phyloP scores from a whole-genome alignment of 2,329 filamentous ascomycete genomes.

The Thielaviopsis punctulata region DNA sequence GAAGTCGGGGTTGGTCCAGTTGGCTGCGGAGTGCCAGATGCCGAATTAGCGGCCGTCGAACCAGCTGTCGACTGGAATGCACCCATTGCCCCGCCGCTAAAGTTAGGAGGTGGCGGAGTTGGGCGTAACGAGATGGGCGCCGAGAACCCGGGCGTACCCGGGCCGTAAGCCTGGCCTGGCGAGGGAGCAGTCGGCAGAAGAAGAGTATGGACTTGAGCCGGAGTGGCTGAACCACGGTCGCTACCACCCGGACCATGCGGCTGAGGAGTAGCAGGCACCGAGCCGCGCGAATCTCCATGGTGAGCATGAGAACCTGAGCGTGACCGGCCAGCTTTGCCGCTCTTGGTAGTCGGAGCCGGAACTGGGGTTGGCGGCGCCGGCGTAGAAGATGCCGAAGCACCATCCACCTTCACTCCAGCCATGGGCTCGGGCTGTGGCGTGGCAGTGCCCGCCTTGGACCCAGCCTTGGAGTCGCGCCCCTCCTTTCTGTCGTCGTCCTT shows the following conservation, averaged over 20 bases:
- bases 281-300: conserved; percentile 25
- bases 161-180: conserved; percentile 22
- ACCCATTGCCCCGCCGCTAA: not conserved
- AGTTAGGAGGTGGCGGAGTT: conserved; percentile 6
- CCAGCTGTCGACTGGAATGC: not conserved
- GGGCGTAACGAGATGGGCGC: not conserved
- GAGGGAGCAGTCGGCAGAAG: conserved; percentile 4
- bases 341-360: conserved; percentile 23
- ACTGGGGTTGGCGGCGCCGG: conserved; percentile 25
- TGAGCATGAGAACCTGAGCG: conserved; percentile 37
- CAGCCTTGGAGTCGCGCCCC: conserved; percentile 20
- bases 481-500: conserved; percentile 23
- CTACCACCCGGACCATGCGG: conserved; percentile 18
- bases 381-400: conserved; percentile 5
- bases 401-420: not conserved
- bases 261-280: conserved; percentile 21
- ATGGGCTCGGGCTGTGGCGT: conserved; percentile 12
- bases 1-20: conserved; percentile 37
- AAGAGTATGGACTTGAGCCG: conserved; percentile 6
- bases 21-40: conserved; percentile 12
- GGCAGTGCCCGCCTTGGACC: conserved; percentile 24
- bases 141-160: conserved; percentile 14
- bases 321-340: conserved; percentile 29
- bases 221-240: not conserved
- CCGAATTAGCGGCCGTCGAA: not conserved